Evolutionary conservation across 768 basidiomycete genomes (phyloP), one percentile per base, ranked within the genome.

Genomic region (Nevesoporus exiguus): DNA sequence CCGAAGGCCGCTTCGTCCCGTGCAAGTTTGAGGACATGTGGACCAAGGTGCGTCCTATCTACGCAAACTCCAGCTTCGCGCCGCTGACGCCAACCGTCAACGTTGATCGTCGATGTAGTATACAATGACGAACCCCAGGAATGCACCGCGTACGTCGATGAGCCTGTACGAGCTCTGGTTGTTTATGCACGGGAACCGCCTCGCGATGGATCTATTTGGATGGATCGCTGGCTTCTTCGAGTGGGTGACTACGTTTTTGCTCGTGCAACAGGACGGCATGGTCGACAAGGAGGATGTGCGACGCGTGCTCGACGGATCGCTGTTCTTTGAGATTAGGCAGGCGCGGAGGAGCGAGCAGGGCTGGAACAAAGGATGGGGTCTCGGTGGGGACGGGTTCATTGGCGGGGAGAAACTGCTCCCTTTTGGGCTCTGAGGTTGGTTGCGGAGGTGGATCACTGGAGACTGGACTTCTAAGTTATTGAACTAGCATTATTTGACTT

Each of bases 21-120:
- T 69, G 71, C 55, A 70, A 69, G 54, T 78, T 79, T 46, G 75
- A 77, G 50, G 75, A 73, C 57, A 74, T 76, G 53, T 79, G 77
- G 66, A 55, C 61, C 55, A 75, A 74, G 68, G 73, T 73, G 45
- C 52, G 65, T 31, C 13, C 9, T n/a, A 5, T 15, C 5, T 9
- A 5, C 21, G 8, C 10, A 3, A 9, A 5, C 3, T 4, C n/a
- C 10, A 3, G 2, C 9, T 17, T 25, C 15, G 11, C 9, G 45
- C 14, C 17, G 43, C 19, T 17, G 37, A 47, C 7, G n/a, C 40
- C 14, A 25, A 51, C 19, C 25, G 21, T 14, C 34, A 22, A 21
- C 25, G 21, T 14, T 15, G 30, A 21, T 3, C 11, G n/a, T n/a
- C n/a, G n/a, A 14, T 39, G 1, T 19, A 69, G 67, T 65, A 68